Evolutionary conservation across 352 stramenopile species (phyloP), one percentile per base, ranked within the genome.

Genomic region (Aphanomyces invadans): DNA sequence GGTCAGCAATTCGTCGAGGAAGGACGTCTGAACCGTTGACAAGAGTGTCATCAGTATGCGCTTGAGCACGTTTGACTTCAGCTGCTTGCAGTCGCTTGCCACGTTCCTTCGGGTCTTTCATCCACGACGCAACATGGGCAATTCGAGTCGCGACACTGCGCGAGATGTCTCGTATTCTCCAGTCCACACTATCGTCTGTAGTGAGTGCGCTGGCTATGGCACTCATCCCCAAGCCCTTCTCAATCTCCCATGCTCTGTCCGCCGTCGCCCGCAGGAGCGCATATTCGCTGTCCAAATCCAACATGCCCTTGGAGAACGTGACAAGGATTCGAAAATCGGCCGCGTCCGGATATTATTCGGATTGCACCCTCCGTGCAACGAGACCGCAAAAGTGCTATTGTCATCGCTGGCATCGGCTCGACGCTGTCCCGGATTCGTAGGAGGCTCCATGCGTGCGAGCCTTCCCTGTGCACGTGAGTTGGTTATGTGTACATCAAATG

Each of bases 251-350:
- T 57, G 60, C 60, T 9, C 33, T 19, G 17, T 67, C 60, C 2
- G 46, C 23, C 33, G 60, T 51, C n/a, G 60, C 60, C 21, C 60
- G 60, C 23, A 67, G 45, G 10, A 67, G 29, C 1, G 60, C 60
- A 49, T 67, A 67, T 32, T 67, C 60, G 28, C 19, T 44, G 21
- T 67, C 60, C 19, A 67, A 67, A 42, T 67, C 60, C 4, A 67
- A 15, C 49, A 57, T 57, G 12, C 29, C 44, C 44, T 25, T 52
- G 5, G 7, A 9, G 44, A 25, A 52, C 9, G 32, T 48, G 4
- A 29, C 11, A 2, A 28, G 4, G 31, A 45, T 28, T 52, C 19
- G 36, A 31, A 21, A 48, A 1, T 62, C 31, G 31, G 31, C 4
- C 4, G 32, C 15, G 26, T 62, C 53, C 53, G 53, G 31, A 62